Conservation (phyloP, 1,284 basidiomycete species). For the Vanrija pseudolonga region DNA sequence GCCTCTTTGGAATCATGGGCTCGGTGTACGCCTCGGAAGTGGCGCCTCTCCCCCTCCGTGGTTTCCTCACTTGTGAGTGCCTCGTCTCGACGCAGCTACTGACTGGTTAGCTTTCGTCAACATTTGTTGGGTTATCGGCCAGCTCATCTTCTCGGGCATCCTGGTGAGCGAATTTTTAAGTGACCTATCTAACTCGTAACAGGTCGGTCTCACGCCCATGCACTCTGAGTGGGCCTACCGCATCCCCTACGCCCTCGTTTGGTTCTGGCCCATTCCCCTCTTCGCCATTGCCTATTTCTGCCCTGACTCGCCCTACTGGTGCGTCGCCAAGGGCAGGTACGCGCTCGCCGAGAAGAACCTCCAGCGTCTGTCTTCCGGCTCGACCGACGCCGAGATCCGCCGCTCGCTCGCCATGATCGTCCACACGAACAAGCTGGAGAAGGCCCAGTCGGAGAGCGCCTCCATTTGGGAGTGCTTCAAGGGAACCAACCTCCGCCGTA, state of each 20-base stretch:
- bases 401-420: constrained; percentile 11
- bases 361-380: constrained; percentile 4
- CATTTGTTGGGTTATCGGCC: constrained; percentile 52
- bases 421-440: constrained; percentile 29
- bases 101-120: constrained; percentile 38
- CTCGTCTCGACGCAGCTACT: too few species aligned
- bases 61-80: constrained; percentile 5
- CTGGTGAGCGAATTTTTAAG: background rate
- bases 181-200: background rate
- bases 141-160: constrained; percentile 8
- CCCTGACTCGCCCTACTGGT: constrained; percentile 25
- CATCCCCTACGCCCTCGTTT: constrained; percentile 31
- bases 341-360: constrained; percentile 19
- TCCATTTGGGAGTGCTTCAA: constrained; percentile 45
- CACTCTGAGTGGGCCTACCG: constrained; percentile 23
- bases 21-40: background rate
- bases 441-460: background rate
- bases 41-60: background rate
- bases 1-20: background rate
- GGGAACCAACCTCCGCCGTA: constrained; percentile 46
- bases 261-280: constrained; percentile 40
- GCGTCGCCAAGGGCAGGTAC: constrained; percentile 17
- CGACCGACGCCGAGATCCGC: background rate
- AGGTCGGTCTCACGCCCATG: constrained; percentile 3
- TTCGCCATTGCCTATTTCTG: constrained; percentile 28